phyloP scores from a whole-genome alignment of 1,284 basidiomycete species.

The Ustilago loliicola region DNA sequence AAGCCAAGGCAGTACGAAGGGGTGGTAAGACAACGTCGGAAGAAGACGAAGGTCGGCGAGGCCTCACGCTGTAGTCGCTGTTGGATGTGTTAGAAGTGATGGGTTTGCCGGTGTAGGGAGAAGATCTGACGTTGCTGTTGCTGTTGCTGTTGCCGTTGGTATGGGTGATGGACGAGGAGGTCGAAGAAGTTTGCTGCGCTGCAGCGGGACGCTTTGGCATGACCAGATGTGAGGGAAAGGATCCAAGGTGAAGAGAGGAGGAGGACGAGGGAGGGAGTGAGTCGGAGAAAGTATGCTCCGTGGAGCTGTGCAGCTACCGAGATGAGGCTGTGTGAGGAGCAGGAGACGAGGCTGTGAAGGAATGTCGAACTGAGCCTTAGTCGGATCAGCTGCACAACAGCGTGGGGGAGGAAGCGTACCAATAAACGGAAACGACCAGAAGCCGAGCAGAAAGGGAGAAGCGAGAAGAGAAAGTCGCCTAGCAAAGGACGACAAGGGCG shows the following conservation, averaged over 20 bases:
- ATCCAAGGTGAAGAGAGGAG: background rate
- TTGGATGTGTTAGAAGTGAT: constrained; percentile 1
- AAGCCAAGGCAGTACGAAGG: constrained; percentile 30
- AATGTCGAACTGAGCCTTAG: constrained; percentile 9
- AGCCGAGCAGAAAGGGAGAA: background rate
- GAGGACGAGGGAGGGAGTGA: background rate
- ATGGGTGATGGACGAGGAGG: background rate
- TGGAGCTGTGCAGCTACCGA: background rate
- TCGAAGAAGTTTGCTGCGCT: constrained; percentile 17
- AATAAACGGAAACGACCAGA: background rate
- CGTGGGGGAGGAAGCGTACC: constrained; percentile 4
- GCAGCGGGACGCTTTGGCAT: constrained; percentile 31
- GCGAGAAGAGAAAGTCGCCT: constrained; percentile 7
- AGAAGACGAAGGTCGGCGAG: constrained; percentile 20
- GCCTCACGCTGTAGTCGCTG: constrained; percentile 1
- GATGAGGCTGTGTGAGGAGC: background rate
- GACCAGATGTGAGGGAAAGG: constrained; percentile 8
- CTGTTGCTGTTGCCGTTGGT: background rate
- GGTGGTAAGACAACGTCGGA: constrained; percentile 41
- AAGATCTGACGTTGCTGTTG: constrained; percentile 11
- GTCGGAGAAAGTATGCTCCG: constrained; percentile 6
- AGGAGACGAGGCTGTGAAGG: background rate
- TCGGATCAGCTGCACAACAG: constrained; percentile 4
- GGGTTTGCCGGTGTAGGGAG: constrained; percentile 11
- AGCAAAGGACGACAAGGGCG: background rate